Evolutionary conservation across 345 rosid species (phyloP).

Genomic region (Sisymbrium altissimum): DNA sequence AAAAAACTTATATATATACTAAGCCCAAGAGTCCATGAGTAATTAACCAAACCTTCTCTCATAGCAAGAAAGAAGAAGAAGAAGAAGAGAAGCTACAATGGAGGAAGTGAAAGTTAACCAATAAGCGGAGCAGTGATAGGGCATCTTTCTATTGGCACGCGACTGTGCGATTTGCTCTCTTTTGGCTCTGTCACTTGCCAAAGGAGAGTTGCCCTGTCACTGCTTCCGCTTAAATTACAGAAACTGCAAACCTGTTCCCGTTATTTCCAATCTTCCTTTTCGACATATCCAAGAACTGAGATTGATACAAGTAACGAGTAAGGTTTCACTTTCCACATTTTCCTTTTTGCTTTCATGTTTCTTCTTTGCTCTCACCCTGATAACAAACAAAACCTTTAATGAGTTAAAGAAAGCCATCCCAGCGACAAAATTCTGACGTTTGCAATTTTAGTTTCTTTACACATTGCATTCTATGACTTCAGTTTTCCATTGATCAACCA

Average conservation of each 20-base stretch:
- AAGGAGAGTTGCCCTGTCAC: slow-evolving; percentile 42
- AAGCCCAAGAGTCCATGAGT: not conserved
- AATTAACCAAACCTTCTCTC: slow-evolving; percentile 10
- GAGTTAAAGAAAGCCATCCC: not conserved
- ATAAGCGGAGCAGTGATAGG: slow-evolving; percentile 35
- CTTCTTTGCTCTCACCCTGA: not conserved
- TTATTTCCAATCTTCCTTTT: not conserved
- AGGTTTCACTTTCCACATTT: slow-evolving; percentile 6
- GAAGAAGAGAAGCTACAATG: not conserved
- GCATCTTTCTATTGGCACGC: slow-evolving; percentile 38
- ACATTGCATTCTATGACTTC: slow-evolving; percentile 20
- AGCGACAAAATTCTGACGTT: not conserved
- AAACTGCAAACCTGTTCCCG: not conserved
- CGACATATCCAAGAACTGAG: not conserved
- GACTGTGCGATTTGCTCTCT: slow-evolving; percentile 2
- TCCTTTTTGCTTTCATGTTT: not conserved
- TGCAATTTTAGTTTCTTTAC: not conserved
- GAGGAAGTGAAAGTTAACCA: not conserved
- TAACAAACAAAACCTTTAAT: not conserved
- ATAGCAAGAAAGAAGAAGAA: not conserved
- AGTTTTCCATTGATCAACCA: not conserved
- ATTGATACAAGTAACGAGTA: not conserved
- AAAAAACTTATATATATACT: slow-evolving; percentile 4
- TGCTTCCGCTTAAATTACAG: slow-evolving; percentile 27
- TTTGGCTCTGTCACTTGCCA: slow-evolving; percentile 28